These are phyloP conservation scores for Euphorbia celastroides DNA, from an alignment of 441 rosid genomes.

Conservation along the genomic window DNA sequence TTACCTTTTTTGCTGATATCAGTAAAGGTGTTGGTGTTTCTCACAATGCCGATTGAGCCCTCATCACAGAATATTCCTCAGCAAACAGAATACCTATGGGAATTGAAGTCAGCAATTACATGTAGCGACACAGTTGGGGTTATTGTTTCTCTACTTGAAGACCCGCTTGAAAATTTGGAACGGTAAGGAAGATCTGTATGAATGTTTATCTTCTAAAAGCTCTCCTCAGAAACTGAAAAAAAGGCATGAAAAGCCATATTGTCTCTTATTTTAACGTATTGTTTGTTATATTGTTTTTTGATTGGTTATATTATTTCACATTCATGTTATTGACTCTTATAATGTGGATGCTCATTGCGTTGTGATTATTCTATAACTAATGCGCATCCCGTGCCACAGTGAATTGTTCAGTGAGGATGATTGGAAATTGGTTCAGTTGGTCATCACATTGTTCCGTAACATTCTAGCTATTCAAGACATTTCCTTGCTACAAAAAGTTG, in stretches of 20 bases:
- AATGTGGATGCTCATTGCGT: background rate
- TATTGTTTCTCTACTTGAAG: slow-evolving; percentile 72
- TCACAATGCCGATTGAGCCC: slow-evolving; percentile 88
- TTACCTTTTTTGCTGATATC: slow-evolving; percentile 19
- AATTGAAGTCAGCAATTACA: slow-evolving; percentile 67
- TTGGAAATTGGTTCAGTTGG: slow-evolving; percentile 95
- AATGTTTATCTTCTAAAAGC: background rate
- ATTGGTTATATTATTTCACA: background rate
- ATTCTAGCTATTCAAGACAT: slow-evolving; percentile 81
- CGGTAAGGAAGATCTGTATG: slow-evolving; percentile 29
- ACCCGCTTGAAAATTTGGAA: slow-evolving; percentile 78
- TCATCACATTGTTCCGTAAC: slow-evolving; percentile 80
- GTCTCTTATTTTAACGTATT: background rate
- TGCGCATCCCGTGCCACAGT: slow-evolving; percentile 30
- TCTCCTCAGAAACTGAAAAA: background rate
- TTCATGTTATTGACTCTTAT: slow-evolving; percentile 6
- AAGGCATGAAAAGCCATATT: background rate
- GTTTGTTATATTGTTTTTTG: background rate
- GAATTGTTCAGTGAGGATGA: slow-evolving; percentile 80
- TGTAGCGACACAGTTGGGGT: slow-evolving; percentile 58
- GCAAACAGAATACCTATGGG: slow-evolving; percentile 85
- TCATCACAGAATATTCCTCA: slow-evolving; percentile 64
- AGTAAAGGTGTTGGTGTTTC: slow-evolving; percentile 94
- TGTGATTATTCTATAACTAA: background rate
- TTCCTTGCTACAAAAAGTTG: slow-evolving; percentile 61